A percentile compares a stretch with the other conserved stretches of the same genome.
Evolutionary conservation across 768 basidiomycete species (phyloP).

Genomic region (Naganishia vaughanmartiniae): DNA sequence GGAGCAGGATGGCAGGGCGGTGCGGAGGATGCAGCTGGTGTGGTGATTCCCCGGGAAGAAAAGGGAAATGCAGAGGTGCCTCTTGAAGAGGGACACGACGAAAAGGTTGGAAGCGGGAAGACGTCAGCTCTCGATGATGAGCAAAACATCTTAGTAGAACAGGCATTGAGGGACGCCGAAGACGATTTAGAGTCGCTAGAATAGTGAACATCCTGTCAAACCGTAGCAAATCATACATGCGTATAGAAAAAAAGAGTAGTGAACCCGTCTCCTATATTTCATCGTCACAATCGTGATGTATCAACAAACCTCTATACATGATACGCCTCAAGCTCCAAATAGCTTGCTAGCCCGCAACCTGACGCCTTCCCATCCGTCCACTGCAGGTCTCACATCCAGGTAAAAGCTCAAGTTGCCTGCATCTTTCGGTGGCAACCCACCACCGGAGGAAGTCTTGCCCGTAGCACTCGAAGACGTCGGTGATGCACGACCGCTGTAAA

Average conservation of each 20-base stretch:
- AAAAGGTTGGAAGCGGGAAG: slow-evolving; percentile 36
- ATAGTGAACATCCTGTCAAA: neutral
- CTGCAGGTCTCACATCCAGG: slow-evolving; percentile 87
- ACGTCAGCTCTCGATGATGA: slow-evolving; percentile 35
- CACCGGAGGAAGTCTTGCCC: slow-evolving; percentile 47
- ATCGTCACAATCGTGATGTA: neutral
- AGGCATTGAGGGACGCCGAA: slow-evolving; percentile 12
- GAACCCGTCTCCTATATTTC: neutral
- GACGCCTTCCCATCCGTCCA: slow-evolving; percentile 91
- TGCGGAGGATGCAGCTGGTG: slow-evolving; percentile 42
- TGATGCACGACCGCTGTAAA: slow-evolving; percentile 62
- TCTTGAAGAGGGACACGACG: slow-evolving; percentile 33
- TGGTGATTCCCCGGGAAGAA: slow-evolving; percentile 16
- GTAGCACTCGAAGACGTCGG: neutral
- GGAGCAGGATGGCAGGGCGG: slow-evolving; percentile 49
- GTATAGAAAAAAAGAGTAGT: neutral
- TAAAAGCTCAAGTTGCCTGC: slow-evolving; percentile 63
- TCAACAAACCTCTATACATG: too few species aligned
- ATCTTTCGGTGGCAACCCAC: slow-evolving; percentile 32
- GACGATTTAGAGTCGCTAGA: slow-evolving; percentile 7
- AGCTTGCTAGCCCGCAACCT: slow-evolving; percentile 65
- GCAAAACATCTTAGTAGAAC: slow-evolving; percentile 11
- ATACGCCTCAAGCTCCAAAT: slow-evolving; percentile 21
- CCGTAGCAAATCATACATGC: neutral
- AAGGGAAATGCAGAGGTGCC: slow-evolving; percentile 20